phyloP scores from a whole-genome alignment of 2,329 filamentous ascomycete species.

The Coniochaeta sp. region DNA sequence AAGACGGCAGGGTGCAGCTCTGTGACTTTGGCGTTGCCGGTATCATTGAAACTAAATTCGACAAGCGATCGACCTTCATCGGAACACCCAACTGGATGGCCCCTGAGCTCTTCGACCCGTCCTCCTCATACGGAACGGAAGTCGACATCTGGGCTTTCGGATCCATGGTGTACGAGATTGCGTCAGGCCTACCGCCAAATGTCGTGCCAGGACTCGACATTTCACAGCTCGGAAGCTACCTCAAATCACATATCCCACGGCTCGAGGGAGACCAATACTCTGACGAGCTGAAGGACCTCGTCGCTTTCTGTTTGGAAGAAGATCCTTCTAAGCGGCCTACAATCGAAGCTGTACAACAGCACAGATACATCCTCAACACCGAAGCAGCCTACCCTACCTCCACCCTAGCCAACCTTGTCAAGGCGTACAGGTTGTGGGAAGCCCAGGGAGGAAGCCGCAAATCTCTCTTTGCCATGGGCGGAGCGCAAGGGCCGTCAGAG shows the following conservation, averaged over 20 bases:
- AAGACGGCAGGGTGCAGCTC: constrained; percentile 69
- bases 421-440: constrained; percentile 70
- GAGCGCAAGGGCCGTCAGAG: constrained; percentile 46
- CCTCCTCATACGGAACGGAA: constrained; percentile 60
- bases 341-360: constrained; percentile 62
- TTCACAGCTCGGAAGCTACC: constrained; percentile 46
- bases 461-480: constrained; percentile 54
- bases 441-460: constrained; percentile 63
- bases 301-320: constrained; percentile 66
- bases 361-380: constrained; percentile 62
- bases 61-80: constrained; percentile 74
- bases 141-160: constrained; percentile 84
- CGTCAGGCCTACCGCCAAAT: constrained; percentile 69
- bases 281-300: constrained; percentile 58
- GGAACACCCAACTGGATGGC: constrained; percentile 87
- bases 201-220: constrained; percentile 47
- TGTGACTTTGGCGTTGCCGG: constrained; percentile 82
- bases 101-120: constrained; percentile 63
- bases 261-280: constrained; percentile 69
- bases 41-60: constrained; percentile 65
- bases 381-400: constrained; percentile 56
- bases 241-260: constrained; percentile 57
- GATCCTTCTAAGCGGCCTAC: constrained; percentile 62
- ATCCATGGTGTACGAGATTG: constrained; percentile 74
- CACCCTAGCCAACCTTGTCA: constrained; percentile 58